These are phyloP conservation scores for Bipolaris zeicola DNA, from an alignment of 2,329 filamentous ascomycete genomes.

Conservation along the genomic window DNA sequence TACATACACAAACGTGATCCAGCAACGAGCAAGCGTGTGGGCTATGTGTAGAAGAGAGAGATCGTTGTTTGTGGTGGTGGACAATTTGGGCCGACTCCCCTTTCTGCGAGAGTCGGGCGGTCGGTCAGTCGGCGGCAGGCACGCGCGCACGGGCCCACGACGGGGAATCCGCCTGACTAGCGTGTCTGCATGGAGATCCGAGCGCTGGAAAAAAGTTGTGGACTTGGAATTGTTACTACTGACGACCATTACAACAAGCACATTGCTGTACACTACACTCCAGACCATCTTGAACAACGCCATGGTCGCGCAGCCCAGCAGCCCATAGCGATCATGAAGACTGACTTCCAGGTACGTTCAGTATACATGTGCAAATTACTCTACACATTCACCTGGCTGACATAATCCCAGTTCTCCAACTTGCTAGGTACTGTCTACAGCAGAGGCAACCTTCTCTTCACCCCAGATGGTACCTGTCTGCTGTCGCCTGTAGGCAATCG, in stretches of 20 bases:
- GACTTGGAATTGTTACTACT: conserved; percentile 12
- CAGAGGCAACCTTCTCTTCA: conserved; percentile 96
- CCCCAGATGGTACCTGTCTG: conserved; percentile 91
- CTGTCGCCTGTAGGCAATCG: conserved; percentile 96
- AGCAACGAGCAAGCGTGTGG: conserved; percentile 11
- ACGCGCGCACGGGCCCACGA: conserved; percentile 1
- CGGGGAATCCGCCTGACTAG: conserved; percentile 33
- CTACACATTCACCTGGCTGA: conserved; percentile 30
- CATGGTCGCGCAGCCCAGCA: conserved; percentile 10
- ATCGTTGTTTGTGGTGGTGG: conserved; percentile 28
- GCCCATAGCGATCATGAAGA: conserved; percentile 75
- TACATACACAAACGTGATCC: conserved; percentile 8
- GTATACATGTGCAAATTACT: not conserved
- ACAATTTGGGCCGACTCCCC: conserved; percentile 42
- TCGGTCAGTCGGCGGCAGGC: conserved; percentile 48
- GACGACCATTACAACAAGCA: too few species aligned
- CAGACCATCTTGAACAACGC: conserved; percentile 15
- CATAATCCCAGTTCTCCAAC: conserved; percentile 84
- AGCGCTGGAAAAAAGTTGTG: conserved; percentile 42
- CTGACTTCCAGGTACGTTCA: conserved; percentile 84
- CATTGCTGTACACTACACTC: too few species aligned
- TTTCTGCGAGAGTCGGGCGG: conserved; percentile 46
- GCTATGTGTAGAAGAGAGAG: conserved; percentile 16
- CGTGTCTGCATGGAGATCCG: conserved; percentile 11
- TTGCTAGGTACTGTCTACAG: conserved; percentile 97